Base-by-base conservation (phyloP, 352 stramenopile species). In the Aphanomyces astaci region DNA sequence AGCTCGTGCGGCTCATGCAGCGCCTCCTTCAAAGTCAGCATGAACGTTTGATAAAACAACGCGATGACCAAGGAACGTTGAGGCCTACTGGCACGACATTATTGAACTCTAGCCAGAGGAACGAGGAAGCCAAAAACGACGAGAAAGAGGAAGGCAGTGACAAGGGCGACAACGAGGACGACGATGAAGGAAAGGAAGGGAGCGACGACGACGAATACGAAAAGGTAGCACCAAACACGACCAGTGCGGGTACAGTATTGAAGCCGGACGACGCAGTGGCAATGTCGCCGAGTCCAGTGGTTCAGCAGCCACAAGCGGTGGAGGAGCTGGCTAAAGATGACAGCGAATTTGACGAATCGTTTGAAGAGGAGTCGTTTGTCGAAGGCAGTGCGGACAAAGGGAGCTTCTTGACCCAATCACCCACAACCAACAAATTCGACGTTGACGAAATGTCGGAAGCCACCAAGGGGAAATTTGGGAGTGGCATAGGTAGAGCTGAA, bases 311-410 rank as follows among this genome's bases (percentile, higher is more conserved):
- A 39, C 78, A 88, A 13, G 40, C 19, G 9, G 48, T 68, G 11
- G 74, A 78, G 22, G 83, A 94, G 22, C 79, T 89, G 5, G 72
- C 89, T 2, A 68, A 86, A 54, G 89, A 81, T 0, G 85, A 91
- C 68, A 65, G 56, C 39, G 56, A 65, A 22, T 51, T 59, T 27
- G 62, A 68, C 49, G 62, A 68, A 33, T 68, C 62, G 62, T 68
- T 68, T 59, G 86, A 94, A 33, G 74, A 92, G 11, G 84, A 59
- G 2, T 59, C 90, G 60, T 94, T 92, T 54, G 90, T 94, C 67
- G 91, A 85, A 39, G 64, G 52, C 33, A 71, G 64, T 33, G 84
- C 91, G 60, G 81, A 94, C 54, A 39, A 24, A 32, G 36, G 36
- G 0, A 49, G 30, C 32, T 49, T 45, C 36, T 46, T 49, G 17